phyloP scores from a whole-genome alignment of 164 flowering plant genomes.

The Kalanchoe fedtschenkoi region DNA sequence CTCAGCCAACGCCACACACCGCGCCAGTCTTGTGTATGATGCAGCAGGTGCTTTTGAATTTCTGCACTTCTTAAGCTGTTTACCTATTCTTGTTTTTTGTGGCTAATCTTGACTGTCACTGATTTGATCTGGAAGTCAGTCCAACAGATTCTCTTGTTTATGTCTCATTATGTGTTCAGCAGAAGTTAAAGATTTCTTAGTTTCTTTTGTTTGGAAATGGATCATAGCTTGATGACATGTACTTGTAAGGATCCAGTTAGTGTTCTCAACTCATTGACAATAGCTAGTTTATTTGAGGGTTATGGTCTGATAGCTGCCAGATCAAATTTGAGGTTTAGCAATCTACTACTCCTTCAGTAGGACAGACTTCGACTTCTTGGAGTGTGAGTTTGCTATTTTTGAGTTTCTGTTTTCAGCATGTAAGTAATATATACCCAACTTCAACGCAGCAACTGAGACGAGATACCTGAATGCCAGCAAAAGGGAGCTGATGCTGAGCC shows the following conservation, averaged over 20 bases:
- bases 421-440: background rate
- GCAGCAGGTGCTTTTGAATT: constrained; percentile 27
- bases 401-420: background rate
- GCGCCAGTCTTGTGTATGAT: constrained; percentile 79
- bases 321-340: too few species aligned
- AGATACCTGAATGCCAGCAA: constrained; percentile 91
- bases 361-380: too few species aligned
- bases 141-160: constrained; percentile 1
- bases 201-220: background rate
- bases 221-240: background rate
- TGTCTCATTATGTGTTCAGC: background rate
- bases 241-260: background rate
- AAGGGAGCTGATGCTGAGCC: constrained; percentile 57
- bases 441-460: constrained; percentile 68
- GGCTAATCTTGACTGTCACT: background rate
- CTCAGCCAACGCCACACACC: constrained; percentile 53
- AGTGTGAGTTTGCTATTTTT: background rate
- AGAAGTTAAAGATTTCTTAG: background rate
- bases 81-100: background rate
- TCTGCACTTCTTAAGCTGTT: background rate
- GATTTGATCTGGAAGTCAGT: constrained; percentile 1
- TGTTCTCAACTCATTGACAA: background rate
- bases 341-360: too few species aligned
- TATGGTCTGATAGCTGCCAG: too few species aligned
- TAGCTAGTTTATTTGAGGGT: background rate